Evolutionary conservation across 2,329 filamentous ascomycete genomes (phyloP), one percentile per base, ranked within the genome.

Genomic region (Claviceps pazoutovae): DNA sequence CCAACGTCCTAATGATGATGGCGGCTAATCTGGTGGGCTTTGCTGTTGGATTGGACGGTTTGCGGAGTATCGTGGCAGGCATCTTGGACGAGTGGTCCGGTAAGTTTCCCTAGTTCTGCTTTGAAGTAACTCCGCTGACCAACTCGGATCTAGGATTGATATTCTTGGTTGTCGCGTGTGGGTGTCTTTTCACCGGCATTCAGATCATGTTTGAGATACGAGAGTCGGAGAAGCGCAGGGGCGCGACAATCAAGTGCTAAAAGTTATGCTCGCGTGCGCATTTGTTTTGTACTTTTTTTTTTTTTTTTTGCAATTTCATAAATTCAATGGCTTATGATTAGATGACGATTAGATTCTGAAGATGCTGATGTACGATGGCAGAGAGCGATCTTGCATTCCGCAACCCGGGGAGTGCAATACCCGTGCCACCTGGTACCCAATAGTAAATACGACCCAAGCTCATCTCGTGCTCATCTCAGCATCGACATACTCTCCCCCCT

Each of bases 191-290:
- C 64, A 81, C 90, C 0, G 90, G 85, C 26, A 79, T 86, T 43
- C 91, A 97, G 70, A 72, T 96, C 62, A 98, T 98, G 93, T 96
- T 97, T 71, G 93, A 98, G 72, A 78, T 94, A 58, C 76, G 93
- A 50, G 88, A 96, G 71, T 75, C 77, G 43, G 93, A 98, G 73
- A 80, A 82, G 68, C 78, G 91, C 60, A 80, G 79, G 59, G 93
- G 93, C 0, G 84, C 96, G 53, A 76, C 80, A 58, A 66, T 96
- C 67, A 95, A 88, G 70, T 97, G 88, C 66, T 51, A 37, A 48
- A 26, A 23, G 16, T 34, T 30, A 3, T 45, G 19, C n/a, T 21
- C 14, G 16, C 14, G 14, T 44, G 14, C 14, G 14, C 42, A 26
- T 7, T 39, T 3, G 14, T 39, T 17, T 39, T 39, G 38, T 39